Evolutionary conservation across 768 basidiomycete species (phyloP), one percentile per base, ranked within the genome.

Genomic region (Leccinum disarticulatum): DNA sequence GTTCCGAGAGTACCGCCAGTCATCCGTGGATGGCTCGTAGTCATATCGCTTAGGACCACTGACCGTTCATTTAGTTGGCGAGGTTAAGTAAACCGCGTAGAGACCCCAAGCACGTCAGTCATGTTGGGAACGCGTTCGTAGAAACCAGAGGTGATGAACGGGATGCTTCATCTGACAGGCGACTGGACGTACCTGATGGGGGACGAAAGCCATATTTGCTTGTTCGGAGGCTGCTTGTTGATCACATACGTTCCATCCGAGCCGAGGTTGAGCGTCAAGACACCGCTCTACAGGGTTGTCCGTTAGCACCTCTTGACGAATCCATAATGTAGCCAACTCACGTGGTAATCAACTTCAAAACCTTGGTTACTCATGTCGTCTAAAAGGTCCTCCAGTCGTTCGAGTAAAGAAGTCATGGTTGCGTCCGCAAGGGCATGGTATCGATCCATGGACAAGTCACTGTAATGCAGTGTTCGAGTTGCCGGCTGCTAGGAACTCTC

Each of bases 171-270:
- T 41, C 50, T 9, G 38, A 35, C 31, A 64, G 36, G 41, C 35
- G 43, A 47, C 52, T 50, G 54, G 59, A 70, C 78, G 41, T 63
- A 93, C 94, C 91, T 93, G 64, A 85, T 71, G 0, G 95, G 95
- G 9, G 91, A 93, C 4, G 93, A 95, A 19, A 97, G 79, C 95
- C 95, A 97, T 65, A 97, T 96, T 70, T 97, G 95, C 76, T 93
- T 93, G 72, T 97, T 97, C 6, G 95, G 95, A 11, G 95, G 95
- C 71, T 97, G 95, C 79, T 96, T 97, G 76, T 97, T 97, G 75
- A 97, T 88, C 30, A 96, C 95, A 76, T 96, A 97, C 11, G 91
- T 96, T 14, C 93, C 93, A 57, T 86, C 77, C 43, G 80, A 76
- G 31, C 87, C 93, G 15, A 95, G 79, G 52, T 79, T 80, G 48